These are phyloP conservation scores for Lichtheimia ornata DNA, from an alignment of 371 early-diverging fungal genomes.

Conservation along the genomic window DNA sequence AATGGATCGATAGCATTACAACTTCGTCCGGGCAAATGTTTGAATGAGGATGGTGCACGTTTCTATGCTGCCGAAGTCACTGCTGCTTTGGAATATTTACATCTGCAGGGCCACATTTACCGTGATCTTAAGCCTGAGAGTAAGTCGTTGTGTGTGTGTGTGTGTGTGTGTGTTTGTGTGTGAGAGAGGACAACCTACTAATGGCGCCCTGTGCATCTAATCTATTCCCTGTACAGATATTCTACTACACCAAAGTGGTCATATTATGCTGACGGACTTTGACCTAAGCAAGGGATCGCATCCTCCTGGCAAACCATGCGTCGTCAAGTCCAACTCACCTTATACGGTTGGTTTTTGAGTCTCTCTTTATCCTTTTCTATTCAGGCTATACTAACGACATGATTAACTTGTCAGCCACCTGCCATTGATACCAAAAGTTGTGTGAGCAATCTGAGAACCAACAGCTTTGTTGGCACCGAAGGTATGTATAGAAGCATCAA, in stretches of 20 bases:
- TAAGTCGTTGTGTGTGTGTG: slow-evolving; percentile 47
- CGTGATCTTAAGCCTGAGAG: slow-evolving; percentile 99
- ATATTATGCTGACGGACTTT: slow-evolving; percentile 97
- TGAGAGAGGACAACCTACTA: not conserved
- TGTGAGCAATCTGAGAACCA: slow-evolving; percentile 84
- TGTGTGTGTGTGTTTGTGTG: not conserved
- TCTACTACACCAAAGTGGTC: slow-evolving; percentile 91
- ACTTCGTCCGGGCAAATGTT: slow-evolving; percentile 80
- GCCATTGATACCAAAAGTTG: slow-evolving; percentile 86
- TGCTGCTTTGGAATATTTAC: slow-evolving; percentile 92
- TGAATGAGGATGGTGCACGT: slow-evolving; percentile 85
- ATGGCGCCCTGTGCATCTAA: slow-evolving; percentile 1
- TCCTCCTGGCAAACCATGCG: slow-evolving; percentile 73
- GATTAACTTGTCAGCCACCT: slow-evolving; percentile 38
- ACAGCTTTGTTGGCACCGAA: slow-evolving; percentile 97
- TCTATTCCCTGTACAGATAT: slow-evolving; percentile 66
- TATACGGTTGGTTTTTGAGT: slow-evolving; percentile 25
- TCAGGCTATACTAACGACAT: not conserved
- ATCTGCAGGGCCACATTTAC: slow-evolving; percentile 96
- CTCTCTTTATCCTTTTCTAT: not conserved
- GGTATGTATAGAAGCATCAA: slow-evolving; percentile 28
- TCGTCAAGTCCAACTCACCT: slow-evolving; percentile 69
- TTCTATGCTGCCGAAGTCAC: slow-evolving; percentile 99
- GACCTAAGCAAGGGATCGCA: slow-evolving; percentile 91
- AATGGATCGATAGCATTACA: slow-evolving; percentile 65